Conservation (phyloP, 2,329 filamentous ascomycete species). For the Venturia asperata region DNA sequence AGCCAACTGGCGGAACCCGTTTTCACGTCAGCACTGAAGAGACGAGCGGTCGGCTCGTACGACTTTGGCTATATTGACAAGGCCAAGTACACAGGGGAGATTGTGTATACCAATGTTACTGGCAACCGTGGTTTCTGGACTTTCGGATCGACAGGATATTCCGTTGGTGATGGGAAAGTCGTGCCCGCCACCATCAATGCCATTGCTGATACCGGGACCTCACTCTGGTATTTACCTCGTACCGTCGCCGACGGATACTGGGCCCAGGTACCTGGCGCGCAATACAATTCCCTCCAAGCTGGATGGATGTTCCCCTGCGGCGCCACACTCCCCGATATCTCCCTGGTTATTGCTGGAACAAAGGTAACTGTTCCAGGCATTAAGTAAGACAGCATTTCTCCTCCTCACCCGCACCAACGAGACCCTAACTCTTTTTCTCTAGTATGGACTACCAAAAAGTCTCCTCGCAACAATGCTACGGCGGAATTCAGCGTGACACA, state of each 20-base stretch:
- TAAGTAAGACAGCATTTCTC: neutral
- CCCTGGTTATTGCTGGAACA: slow-evolving; percentile 44
- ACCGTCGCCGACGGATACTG: slow-evolving; percentile 54
- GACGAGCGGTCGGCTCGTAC: slow-evolving; percentile 43
- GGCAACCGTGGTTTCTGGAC: slow-evolving; percentile 56
- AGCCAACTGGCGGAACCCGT: slow-evolving; percentile 44
- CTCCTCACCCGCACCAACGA: neutral
- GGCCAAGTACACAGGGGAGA: slow-evolving; percentile 50
- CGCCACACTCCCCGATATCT: slow-evolving; percentile 46
- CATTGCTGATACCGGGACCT: slow-evolving; percentile 66
- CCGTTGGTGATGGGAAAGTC: slow-evolving; percentile 41
- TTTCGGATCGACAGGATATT: slow-evolving; percentile 51
- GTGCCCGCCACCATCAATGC: slow-evolving; percentile 39
- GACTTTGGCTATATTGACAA: slow-evolving; percentile 52
- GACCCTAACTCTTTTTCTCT: neutral
- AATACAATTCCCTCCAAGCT: slow-evolving; percentile 42
- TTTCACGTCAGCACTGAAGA: slow-evolving; percentile 53
- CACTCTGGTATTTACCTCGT: slow-evolving; percentile 55
- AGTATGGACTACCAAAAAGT: slow-evolving; percentile 18
- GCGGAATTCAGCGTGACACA: slow-evolving; percentile 61
- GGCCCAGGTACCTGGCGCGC: slow-evolving; percentile 46
- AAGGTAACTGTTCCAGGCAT: slow-evolving; percentile 46
- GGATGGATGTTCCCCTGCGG: slow-evolving; percentile 51
- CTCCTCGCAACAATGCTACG: slow-evolving; percentile 50
- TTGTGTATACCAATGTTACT: slow-evolving; percentile 52